Evolutionary conservation across 805 yeast genomes (phyloP).

Genomic region (Suhomyces kilbournensis): DNA sequence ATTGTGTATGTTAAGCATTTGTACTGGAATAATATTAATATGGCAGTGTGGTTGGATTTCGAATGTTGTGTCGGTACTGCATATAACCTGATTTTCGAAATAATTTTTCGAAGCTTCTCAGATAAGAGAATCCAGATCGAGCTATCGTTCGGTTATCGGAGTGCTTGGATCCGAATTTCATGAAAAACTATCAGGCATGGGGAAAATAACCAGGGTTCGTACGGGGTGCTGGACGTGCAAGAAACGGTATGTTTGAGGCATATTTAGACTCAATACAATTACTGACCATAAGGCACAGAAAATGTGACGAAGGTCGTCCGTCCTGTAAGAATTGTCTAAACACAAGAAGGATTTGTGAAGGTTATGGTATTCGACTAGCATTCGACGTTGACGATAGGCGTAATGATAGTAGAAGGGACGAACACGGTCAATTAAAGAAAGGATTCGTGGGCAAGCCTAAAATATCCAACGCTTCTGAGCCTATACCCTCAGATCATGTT

Average conservation of each 20-base stretch:
- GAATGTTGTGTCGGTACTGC: neutral
- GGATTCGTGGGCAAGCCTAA: constrained; percentile 47
- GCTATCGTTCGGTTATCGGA: neutral
- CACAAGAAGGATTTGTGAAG: constrained; percentile 46
- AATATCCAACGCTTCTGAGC: neutral
- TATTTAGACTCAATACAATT: neutral
- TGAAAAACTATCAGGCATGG: constrained; percentile 14
- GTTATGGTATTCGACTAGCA: constrained; percentile 46
- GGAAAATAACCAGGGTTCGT: constrained; percentile 48
- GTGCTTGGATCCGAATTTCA: neutral
- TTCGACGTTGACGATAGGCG: constrained; percentile 52
- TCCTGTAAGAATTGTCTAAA: constrained; percentile 46
- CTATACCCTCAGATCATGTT: neutral
- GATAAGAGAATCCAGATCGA: neutral
- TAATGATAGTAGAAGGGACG: constrained; percentile 16
- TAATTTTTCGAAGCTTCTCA: neutral
- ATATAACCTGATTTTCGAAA: neutral
- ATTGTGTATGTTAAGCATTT: too few relatives aligned
- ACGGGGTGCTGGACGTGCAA: constrained; percentile 62
- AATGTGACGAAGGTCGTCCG: constrained; percentile 58
- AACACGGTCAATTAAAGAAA: constrained; percentile 34
- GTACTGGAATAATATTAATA: too few relatives aligned
- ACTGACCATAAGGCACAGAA: constrained; percentile 40
- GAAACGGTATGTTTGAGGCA: constrained; percentile 32
- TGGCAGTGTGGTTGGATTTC: neutral